phyloP scores from a whole-genome alignment of 2,329 filamentous ascomycete genomes.

The Paraphoma chrysanthemicola region DNA sequence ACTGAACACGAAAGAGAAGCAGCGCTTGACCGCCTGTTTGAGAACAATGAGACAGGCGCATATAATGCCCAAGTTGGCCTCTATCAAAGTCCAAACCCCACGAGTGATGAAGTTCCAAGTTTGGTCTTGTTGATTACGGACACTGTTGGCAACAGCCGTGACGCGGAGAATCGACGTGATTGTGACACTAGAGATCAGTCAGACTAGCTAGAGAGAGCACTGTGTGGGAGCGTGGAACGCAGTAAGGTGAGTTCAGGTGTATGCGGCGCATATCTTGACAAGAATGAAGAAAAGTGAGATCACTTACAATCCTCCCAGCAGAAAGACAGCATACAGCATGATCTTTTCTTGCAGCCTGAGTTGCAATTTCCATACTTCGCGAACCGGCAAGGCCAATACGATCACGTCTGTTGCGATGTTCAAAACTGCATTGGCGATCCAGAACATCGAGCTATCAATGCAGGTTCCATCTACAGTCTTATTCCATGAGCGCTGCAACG shows the following conservation, averaged over 20 bases:
- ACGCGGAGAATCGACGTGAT: slow-evolving; percentile 14
- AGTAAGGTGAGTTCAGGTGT: too few species aligned
- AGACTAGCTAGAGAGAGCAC: background rate
- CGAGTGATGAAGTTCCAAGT: slow-evolving; percentile 11
- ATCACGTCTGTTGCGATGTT: slow-evolving; percentile 10
- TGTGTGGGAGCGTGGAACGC: too few species aligned
- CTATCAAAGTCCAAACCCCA: slow-evolving; percentile 8
- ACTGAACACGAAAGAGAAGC: background rate
- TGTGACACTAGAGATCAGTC: slow-evolving; percentile 2
- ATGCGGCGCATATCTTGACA: too few species aligned
- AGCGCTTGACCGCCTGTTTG: slow-evolving; percentile 3
- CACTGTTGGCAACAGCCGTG: slow-evolving; percentile 12
- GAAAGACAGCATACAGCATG: slow-evolving; percentile 6
- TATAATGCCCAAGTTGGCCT: slow-evolving; percentile 12
- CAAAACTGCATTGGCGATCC: slow-evolving; percentile 10
- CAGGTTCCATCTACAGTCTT: slow-evolving; percentile 8
- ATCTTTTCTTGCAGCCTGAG: slow-evolving; percentile 9
- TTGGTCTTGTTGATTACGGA: slow-evolving; percentile 9
- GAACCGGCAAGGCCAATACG: slow-evolving; percentile 9
- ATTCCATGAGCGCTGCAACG: slow-evolving; percentile 8
- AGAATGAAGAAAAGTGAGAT: background rate
- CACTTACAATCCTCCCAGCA: slow-evolving; percentile 10
- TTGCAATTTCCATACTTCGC: slow-evolving; percentile 5
- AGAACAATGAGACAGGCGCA: slow-evolving; percentile 11
- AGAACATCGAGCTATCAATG: slow-evolving; percentile 13